Evolutionary conservation across 345 rosid genomes (phyloP).

Genomic region (Brassica juncea): DNA sequence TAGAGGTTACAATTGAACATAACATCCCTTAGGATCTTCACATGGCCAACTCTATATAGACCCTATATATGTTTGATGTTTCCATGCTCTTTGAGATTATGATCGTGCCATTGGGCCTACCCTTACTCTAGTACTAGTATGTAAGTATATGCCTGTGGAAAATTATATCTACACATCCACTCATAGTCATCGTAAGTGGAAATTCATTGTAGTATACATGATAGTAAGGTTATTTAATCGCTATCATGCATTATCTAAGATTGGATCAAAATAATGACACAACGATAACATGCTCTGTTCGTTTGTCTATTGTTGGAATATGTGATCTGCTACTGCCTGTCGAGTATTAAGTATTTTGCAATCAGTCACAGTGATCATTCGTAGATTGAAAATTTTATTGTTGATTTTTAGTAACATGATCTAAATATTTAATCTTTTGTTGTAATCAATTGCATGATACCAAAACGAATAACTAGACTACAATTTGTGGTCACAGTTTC

Average conservation of each 20-base stretch:
- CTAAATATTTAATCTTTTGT: background rate
- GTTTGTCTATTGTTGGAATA: background rate
- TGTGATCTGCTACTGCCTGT: background rate
- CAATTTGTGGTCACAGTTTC: background rate
- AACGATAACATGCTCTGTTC: background rate
- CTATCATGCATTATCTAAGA: background rate
- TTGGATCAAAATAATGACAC: background rate
- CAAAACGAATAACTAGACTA: background rate
- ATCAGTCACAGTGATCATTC: background rate
- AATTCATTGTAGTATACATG: background rate
- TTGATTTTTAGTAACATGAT: background rate
- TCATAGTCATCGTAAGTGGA: background rate
- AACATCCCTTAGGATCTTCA: background rate
- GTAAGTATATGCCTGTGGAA: background rate
- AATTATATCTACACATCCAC: background rate
- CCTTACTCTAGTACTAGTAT: constrained; percentile 18
- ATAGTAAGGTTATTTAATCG: background rate
- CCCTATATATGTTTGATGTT: constrained; percentile 8
- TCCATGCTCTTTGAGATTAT: constrained; percentile 16
- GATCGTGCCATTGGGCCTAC: constrained; percentile 26
- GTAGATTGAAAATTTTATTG: background rate
- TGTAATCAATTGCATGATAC: background rate
- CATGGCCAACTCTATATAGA: constrained; percentile 21
- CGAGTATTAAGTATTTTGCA: background rate
- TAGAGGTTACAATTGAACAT: background rate